A percentile compares a stretch with the other conserved stretches of the same genome.
Evolutionary conservation across 192 early-diverging fungal genomes (phyloP).

Genomic region (Linderina pennispora): DNA sequence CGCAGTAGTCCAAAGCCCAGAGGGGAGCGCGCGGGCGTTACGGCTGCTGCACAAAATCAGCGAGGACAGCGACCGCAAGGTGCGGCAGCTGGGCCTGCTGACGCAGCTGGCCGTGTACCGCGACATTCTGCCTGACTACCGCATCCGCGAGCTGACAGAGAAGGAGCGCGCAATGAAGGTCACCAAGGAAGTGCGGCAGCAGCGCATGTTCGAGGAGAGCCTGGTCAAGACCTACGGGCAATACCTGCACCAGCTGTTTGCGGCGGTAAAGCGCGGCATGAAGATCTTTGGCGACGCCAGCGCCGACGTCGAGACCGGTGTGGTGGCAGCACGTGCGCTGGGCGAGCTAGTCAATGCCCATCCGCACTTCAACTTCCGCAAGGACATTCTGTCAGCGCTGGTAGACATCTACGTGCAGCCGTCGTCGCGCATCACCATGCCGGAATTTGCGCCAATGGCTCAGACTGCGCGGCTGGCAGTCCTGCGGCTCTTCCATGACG

Average conservation of each 20-base stretch:
- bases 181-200: slow-evolving; percentile 84
- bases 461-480: slow-evolving; percentile 72
- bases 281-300: slow-evolving; percentile 18
- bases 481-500: slow-evolving; percentile 70
- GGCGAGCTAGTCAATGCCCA: slow-evolving; percentile 72
- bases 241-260: slow-evolving; percentile 74
- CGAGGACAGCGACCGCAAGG: slow-evolving; percentile 53
- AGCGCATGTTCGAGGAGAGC: slow-evolving; percentile 79
- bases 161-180: slow-evolving; percentile 70
- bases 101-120: slow-evolving; percentile 91
- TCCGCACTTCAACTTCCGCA: slow-evolving; percentile 95
- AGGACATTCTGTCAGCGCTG: slow-evolving; percentile 80
- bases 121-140: slow-evolving; percentile 93
- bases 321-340: slow-evolving; percentile 73
- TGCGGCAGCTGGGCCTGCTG: slow-evolving; percentile 72
- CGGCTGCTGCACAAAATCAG: slow-evolving; percentile 63
- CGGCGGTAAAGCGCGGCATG: slow-evolving; percentile 30
- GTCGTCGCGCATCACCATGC: slow-evolving; percentile 59
- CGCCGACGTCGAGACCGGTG: slow-evolving; percentile 44
- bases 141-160: slow-evolving; percentile 82
- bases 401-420: slow-evolving; percentile 54
- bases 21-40: slow-evolving; percentile 58
- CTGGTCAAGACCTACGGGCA: slow-evolving; percentile 78
- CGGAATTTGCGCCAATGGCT: slow-evolving; percentile 53
- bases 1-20: slow-evolving; percentile 74